Conservation (phyloP, 2,329 filamentous ascomycete genomes). For the Penicillium sclerotiorum region DNA sequence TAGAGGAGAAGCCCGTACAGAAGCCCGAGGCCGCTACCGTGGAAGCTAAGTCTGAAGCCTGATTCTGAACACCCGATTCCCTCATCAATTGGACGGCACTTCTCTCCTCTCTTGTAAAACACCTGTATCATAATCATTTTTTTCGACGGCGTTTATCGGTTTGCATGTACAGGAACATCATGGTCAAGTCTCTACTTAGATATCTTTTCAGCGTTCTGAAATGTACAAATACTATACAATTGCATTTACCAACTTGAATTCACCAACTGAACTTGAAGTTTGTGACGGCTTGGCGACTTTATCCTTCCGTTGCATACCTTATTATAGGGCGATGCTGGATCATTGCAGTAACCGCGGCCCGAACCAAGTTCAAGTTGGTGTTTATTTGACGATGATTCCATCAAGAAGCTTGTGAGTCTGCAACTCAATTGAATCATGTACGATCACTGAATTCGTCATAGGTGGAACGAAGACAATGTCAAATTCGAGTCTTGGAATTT, state of each 20-base stretch:
- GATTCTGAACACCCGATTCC: neutral
- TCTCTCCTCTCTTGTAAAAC: slow-evolving; percentile 16
- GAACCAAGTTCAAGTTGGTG: no score
- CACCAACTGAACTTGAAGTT: no score
- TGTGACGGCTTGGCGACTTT: no score
- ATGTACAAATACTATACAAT: no score
- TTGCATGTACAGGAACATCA: slow-evolving; percentile 20
- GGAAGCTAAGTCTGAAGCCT: neutral
- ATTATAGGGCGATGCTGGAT: no score
- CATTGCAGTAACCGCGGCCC: no score
- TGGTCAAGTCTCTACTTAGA: slow-evolving; percentile 13
- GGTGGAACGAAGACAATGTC: neutral
- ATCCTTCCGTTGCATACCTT: no score
- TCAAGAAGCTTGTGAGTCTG: no score
- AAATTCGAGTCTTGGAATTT: neutral
- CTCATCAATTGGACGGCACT: neutral
- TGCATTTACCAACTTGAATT: no score
- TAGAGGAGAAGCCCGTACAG: neutral
- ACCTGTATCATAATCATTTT: slow-evolving; percentile 20
- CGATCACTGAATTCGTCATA: neutral
- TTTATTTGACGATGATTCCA: no score
- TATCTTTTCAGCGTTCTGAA: slow-evolving; percentile 5
- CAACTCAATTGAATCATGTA: no score
- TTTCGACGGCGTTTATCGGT: slow-evolving; percentile 19
- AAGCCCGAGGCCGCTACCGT: neutral